These are phyloP conservation scores for Puccinellia tenuiflora DNA, from an alignment of 176 grass and related monocot genomes.

Conservation along the genomic window DNA sequence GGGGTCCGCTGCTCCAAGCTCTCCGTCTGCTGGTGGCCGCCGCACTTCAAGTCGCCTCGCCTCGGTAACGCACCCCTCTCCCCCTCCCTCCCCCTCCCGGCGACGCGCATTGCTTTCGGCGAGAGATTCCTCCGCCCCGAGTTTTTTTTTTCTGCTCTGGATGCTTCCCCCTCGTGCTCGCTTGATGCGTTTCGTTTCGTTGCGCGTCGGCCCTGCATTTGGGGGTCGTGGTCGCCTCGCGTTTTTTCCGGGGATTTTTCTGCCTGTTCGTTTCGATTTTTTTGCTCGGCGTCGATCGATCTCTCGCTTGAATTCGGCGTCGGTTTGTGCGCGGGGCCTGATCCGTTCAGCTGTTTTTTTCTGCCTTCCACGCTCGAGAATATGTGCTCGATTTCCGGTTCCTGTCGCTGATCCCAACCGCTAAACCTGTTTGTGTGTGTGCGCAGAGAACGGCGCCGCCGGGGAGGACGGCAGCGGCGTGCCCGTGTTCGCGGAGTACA, in stretches of 20 bases:
- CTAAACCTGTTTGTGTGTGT: background rate
- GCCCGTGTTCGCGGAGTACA: conserved; percentile 60
- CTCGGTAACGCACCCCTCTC: conserved; percentile 7
- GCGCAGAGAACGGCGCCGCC: conserved; percentile 34
- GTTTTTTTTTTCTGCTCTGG: background rate
- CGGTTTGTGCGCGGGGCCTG: background rate
- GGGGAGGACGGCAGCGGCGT: conserved; percentile 34
- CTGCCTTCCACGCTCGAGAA: background rate
- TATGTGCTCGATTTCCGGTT: background rate
- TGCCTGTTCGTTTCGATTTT: background rate
- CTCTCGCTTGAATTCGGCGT: conserved; percentile 15
- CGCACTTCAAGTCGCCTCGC: conserved; percentile 61
- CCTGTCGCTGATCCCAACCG: conserved; percentile 24
- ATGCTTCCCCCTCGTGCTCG: background rate
- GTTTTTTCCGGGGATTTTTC: conserved; percentile 22
- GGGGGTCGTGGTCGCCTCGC: conserved; percentile 26
- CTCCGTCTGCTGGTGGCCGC: conserved; percentile 66
- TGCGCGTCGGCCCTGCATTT: conserved; percentile 27
- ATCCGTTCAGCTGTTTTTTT: conserved; percentile 3
- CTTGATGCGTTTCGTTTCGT: background rate
- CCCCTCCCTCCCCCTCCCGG: background rate
- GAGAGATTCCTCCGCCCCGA: background rate
- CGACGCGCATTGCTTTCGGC: conserved; percentile 14
- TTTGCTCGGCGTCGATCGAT: background rate
- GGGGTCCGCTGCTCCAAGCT: conserved; percentile 77